Evolutionary conservation across 345 rosid genomes (phyloP).

Genomic region (Garcia nutans): DNA sequence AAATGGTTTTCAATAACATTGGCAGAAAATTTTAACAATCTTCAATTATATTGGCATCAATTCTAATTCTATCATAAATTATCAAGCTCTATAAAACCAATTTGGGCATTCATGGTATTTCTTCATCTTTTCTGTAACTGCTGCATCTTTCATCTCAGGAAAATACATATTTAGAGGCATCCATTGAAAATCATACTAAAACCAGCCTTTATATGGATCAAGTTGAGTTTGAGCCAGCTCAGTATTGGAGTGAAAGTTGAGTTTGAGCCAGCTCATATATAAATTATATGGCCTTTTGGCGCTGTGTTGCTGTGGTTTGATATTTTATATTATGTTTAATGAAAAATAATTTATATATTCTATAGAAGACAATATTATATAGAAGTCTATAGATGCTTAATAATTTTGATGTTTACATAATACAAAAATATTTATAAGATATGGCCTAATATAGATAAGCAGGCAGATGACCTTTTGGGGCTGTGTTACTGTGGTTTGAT

Average conservation of each 20-base stretch:
- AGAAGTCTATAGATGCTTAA: too few species aligned
- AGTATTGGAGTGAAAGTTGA: constrained; percentile 76
- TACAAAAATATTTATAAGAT: too few species aligned
- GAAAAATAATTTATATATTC: too few species aligned
- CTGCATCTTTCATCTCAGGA: constrained; percentile 53
- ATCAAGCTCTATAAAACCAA: not conserved
- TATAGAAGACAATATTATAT: too few species aligned
- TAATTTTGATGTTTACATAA: too few species aligned
- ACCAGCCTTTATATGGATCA: constrained; percentile 90
- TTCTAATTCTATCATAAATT: not conserved
- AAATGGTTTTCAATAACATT: not conserved
- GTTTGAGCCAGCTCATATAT: too few species aligned
- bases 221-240: constrained; percentile 98
- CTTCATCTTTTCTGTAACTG: not conserved
- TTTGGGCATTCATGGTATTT: not conserved
- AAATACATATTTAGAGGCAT: constrained; percentile 82
- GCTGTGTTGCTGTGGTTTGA: too few species aligned
- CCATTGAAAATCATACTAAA: constrained; percentile 94
- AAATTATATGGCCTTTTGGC: too few species aligned
- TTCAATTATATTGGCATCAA: not conserved
- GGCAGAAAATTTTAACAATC: not conserved
- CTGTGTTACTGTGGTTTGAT: too few species aligned
- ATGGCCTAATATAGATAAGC: too few species aligned
- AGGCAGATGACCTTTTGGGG: too few species aligned
- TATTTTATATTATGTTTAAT: too few species aligned